phyloP scores from a whole-genome alignment of 2,329 filamentous ascomycete species.

The Akanthomyces dipterigenus region DNA sequence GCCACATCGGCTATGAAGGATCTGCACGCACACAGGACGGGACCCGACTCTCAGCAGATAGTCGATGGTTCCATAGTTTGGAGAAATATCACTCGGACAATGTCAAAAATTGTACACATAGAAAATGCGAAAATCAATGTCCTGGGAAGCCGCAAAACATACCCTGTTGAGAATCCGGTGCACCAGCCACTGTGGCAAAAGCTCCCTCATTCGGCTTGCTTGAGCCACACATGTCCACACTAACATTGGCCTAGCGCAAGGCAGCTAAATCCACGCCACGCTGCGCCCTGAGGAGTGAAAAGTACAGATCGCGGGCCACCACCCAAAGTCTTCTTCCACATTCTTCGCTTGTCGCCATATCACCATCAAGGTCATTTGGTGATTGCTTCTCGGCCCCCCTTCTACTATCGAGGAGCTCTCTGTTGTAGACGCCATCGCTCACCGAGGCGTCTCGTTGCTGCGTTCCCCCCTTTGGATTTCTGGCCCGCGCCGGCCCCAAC shows the following conservation, averaged over 20 bases:
- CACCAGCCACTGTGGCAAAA: background rate
- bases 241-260: slow-evolving; percentile 8
- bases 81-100: too few relatives aligned
- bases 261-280: slow-evolving; percentile 5
- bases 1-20: too few relatives aligned
- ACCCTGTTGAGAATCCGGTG: background rate
- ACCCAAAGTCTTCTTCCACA: slow-evolving; percentile 7
- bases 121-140: too few relatives aligned
- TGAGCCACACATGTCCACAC: too few relatives aligned
- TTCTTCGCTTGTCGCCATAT: slow-evolving; percentile 2
- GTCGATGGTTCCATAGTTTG: too few relatives aligned
- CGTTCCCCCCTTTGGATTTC: background rate
- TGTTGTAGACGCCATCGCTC: background rate
- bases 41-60: too few relatives aligned
- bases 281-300: background rate
- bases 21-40: too few relatives aligned
- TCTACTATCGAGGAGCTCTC: background rate
- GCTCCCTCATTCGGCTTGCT: background rate
- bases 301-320: slow-evolving; percentile 12
- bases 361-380: background rate
- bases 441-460: background rate
- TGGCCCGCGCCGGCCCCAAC: slow-evolving; percentile 4
- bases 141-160: too few relatives aligned
- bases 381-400: background rate
- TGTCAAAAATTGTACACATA: too few relatives aligned